Base-by-base conservation (phyloP, 2,329 filamentous ascomycete genomes). In the Cercospora zeae-maydis region DNA sequence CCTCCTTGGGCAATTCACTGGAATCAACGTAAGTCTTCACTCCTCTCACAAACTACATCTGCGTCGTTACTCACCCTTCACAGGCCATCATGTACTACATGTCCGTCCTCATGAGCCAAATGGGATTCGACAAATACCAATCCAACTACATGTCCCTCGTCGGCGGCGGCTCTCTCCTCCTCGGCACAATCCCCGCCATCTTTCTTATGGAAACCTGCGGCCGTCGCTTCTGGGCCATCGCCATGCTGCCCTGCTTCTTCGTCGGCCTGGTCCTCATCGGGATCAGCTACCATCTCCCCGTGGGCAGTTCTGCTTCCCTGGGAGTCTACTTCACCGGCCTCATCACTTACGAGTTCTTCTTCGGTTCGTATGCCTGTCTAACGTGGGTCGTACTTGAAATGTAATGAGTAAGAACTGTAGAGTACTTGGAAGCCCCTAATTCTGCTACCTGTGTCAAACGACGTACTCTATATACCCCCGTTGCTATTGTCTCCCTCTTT, bases 121-220 rank as follows among this genome's bases (percentile, higher is more conserved):
- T 91, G 47, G 88, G 88, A 11, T 91, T 91, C 75, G 75, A 86
- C 69, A 75, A 82, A 7, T 81, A 84, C 62, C 75, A 87, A 55
- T 77, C 86, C 14, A 89, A 87, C 63, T 91, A 90, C 80, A 91
- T 91, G 88, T 90, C 88, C 0, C 81, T 90, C 0, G 88, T 91
- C 13, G 88, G 88, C 2, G 88, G 88, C 27, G 88, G 86, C 3
- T 78, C 87, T 0, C 81, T 91, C 0, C 80, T 91, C 0, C 69
- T 91, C 14, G 88, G 73, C 24, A 75, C 73, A 31, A 74, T 75
- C 34, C 73, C 73, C 0, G 73, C 73, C 14, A 66, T 73, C 27
- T 72, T 81, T 89, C 72, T 84, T 84, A 91, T 91, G 88, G 88
- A 91, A 71, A 83, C 80, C 2, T 90, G 86, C 54, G 88, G 88